Percentiles rank a stretch among this genome's conserved stretches.
Evolutionary conservation across 177 flowering plant genomes (phyloP).

Genomic region (Tripterygium wilfordii): DNA sequence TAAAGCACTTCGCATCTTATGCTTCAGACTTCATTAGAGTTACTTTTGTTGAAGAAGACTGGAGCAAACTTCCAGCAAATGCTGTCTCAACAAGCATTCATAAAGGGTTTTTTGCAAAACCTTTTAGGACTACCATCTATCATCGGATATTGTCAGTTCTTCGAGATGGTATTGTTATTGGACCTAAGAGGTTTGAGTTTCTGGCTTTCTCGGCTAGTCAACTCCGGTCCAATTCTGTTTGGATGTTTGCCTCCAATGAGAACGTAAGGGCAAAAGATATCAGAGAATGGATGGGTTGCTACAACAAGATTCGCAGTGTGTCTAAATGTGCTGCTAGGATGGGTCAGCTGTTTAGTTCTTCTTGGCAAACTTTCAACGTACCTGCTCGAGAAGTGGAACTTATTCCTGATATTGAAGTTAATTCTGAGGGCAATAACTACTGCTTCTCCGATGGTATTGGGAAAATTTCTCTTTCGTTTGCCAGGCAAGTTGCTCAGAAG

Average conservation of each 20-base stretch:
- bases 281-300: constrained; percentile 95
- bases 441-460: constrained; percentile 99
- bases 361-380: constrained; percentile 56
- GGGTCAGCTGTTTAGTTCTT: constrained; percentile 95
- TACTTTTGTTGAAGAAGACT: constrained; percentile 96
- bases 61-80: constrained; percentile 62
- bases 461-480: constrained; percentile 69
- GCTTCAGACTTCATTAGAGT: constrained; percentile 89
- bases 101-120: constrained; percentile 60
- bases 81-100: constrained; percentile 48
- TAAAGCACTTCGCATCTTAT: constrained; percentile 57
- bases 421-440: constrained; percentile 52
- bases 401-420: constrained; percentile 78
- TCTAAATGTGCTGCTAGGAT: constrained; percentile 98
- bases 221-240: constrained; percentile 78
- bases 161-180: constrained; percentile 68
- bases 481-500: constrained; percentile 59
- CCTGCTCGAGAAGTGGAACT: constrained; percentile 53
- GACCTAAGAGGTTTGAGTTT: constrained; percentile 71
- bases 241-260: constrained; percentile 98
- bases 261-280: constrained; percentile 59
- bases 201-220: constrained; percentile 98
- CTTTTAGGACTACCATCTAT: constrained; percentile 58
- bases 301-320: constrained; percentile 63
- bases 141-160: constrained; percentile 65